Base-by-base conservation (phyloP, 495 filamentous ascomycete genomes). In the Filosporella fistucella region DNA sequence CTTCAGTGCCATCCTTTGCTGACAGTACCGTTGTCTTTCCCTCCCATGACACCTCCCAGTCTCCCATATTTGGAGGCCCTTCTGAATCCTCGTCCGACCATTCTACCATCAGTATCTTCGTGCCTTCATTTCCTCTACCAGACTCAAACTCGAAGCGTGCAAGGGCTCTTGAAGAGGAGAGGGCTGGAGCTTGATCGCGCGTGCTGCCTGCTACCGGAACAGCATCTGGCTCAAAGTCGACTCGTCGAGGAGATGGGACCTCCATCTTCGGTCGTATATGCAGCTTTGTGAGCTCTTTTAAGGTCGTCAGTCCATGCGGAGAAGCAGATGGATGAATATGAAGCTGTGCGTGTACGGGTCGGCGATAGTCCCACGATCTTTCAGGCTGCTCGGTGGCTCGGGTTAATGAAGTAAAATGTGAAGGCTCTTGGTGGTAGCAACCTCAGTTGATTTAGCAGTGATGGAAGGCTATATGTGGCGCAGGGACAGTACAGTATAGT, bases 101-200 rank as follows among this genome's bases (percentile, higher is more conserved):
- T 52, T 91, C 85, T 10, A 91, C 76, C 85, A 91, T 88, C 38
- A 91, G 61, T 37, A 94, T 82, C 67, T 91, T 91, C 24, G 85
- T 89, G 8, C 87, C 88, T 29, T 90, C 86, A 54, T 86, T 87
- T 1, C 75, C 83, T 53, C 78, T 79, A 33, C 84, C 85, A 3
- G 81, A 70, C 62, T 90, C 85, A 56, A 91, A 89, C 60, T 91
- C 88, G 64, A 90, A 94, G 17, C 88, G 82, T n/a, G 86, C 86
- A 12, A 89, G 68, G 2, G 82, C 82, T 1, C 59, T 64, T 35
- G 74, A 68, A 0, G 71, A 70, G 13, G 60, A 56, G 14, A 54
- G 47, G 0, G 71, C 42, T 52, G 51, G 54, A 41, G 46, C 29
- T 37, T 48, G 46, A 34, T 49, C 55, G 17, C 20, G 29, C 35